These are phyloP conservation scores for Mycosphaerella arachidis DNA, from an alignment of 2,329 filamentous ascomycete species.

Conservation along the genomic window DNA sequence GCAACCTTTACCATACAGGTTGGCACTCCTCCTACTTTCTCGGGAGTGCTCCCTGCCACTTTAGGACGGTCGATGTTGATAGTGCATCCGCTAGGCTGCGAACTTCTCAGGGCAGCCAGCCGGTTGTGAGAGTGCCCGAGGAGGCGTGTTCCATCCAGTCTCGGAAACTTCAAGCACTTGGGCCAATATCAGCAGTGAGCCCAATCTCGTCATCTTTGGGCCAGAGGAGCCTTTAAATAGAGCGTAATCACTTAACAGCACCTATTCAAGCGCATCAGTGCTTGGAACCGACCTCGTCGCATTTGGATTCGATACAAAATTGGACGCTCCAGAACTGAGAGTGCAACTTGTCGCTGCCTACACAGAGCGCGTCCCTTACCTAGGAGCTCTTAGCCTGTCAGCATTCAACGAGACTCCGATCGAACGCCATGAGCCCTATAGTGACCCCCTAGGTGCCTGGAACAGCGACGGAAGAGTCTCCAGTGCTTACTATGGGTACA, in stretches of 20 bases:
- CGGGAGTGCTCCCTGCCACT: slow-evolving; percentile 57
- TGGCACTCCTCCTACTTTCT: background rate
- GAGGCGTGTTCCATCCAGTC: background rate
- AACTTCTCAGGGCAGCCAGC: slow-evolving; percentile 1
- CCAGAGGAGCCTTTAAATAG: background rate
- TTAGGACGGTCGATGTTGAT: slow-evolving; percentile 67
- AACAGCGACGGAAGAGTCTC: slow-evolving; percentile 30
- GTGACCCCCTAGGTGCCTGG: slow-evolving; percentile 24
- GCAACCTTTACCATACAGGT: slow-evolving; percentile 2
- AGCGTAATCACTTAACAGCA: background rate
- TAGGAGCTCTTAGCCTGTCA: slow-evolving; percentile 38
- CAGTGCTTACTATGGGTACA: slow-evolving; percentile 38
- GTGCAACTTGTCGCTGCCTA: slow-evolving; percentile 7
- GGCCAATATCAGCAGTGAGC: background rate
- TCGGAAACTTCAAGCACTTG: background rate
- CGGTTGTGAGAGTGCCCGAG: slow-evolving; percentile 3
- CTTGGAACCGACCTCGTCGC: background rate
- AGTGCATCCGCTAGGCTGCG: slow-evolving; percentile 55
- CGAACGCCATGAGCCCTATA: slow-evolving; percentile 26
- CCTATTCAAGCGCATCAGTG: background rate
- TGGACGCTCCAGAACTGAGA: background rate
- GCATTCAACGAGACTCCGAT: slow-evolving; percentile 36
- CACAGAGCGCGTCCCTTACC: slow-evolving; percentile 16
- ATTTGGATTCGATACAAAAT: background rate
- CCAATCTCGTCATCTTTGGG: slow-evolving; percentile 1